Conservation (phyloP, 2,329 filamentous ascomycete genomes). For the Aspergillus sp. region DNA sequence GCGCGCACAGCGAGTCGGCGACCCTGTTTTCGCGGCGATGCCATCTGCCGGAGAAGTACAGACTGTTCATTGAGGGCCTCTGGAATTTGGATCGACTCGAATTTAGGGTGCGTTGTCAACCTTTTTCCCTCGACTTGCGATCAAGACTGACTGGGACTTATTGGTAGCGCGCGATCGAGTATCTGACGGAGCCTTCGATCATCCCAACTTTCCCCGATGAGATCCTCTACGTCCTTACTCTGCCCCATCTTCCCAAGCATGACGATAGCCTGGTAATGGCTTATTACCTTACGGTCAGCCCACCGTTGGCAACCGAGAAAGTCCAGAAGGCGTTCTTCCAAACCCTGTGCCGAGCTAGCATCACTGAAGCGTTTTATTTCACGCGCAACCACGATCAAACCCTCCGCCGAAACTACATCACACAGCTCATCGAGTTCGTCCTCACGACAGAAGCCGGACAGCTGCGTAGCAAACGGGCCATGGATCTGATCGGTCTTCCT, state of each 20-base stretch:
- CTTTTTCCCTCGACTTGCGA: neutral
- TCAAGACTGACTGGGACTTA: slow-evolving; percentile 9
- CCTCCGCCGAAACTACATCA: slow-evolving; percentile 64
- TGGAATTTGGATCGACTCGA: slow-evolving; percentile 75
- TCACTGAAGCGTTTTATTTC: slow-evolving; percentile 73
- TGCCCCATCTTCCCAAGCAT: slow-evolving; percentile 52
- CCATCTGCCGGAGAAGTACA: slow-evolving; percentile 71
- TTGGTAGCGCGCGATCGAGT: slow-evolving; percentile 63
- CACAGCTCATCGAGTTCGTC: slow-evolving; percentile 61
- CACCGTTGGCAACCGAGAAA: slow-evolving; percentile 62
- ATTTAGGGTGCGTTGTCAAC: slow-evolving; percentile 54
- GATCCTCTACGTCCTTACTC: slow-evolving; percentile 68
- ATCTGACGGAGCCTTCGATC: slow-evolving; percentile 75
- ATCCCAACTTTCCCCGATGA: slow-evolving; percentile 80
- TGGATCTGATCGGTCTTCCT: slow-evolving; percentile 70
- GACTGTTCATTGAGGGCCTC: slow-evolving; percentile 75
- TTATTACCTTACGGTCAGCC: slow-evolving; percentile 74
- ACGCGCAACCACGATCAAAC: slow-evolving; percentile 62
- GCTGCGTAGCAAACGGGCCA: slow-evolving; percentile 53
- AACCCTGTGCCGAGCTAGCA: slow-evolving; percentile 63
- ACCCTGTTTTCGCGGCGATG: slow-evolving; percentile 61
- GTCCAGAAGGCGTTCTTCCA: slow-evolving; percentile 67
- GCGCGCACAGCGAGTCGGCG: slow-evolving; percentile 50
- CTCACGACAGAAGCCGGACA: slow-evolving; percentile 43
- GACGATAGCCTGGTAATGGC: slow-evolving; percentile 68